Evolutionary conservation across 2,329 filamentous ascomycete genomes (phyloP), one percentile per base, ranked within the genome.

Genomic region (Ophiostoma fasciatum): DNA sequence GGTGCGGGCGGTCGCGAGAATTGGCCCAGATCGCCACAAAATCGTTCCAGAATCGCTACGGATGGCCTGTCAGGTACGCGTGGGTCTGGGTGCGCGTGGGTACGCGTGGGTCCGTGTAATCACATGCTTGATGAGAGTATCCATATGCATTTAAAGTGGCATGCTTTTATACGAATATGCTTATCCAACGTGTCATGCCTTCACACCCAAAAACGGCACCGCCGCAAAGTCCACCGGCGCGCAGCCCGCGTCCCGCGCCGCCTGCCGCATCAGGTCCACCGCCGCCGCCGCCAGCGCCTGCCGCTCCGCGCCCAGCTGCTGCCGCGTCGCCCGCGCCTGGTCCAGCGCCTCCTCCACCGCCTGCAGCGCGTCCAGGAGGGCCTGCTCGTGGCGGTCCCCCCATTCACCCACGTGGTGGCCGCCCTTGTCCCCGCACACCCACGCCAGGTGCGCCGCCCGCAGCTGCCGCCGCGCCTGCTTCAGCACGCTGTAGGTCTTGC

Each of bases 211-310:
- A n/a, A n/a, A n/a, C n/a, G n/a, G n/a, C n/a, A n/a, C n/a, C n/a
- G n/a, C n/a, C n/a, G n/a, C n/a, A n/a, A n/a, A n/a, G n/a, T n/a
- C n/a, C n/a, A n/a, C n/a, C n/a, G n/a, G n/a, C n/a, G n/a, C n/a
- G n/a, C n/a, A n/a, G n/a, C n/a, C 28, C 15, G 49, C 49, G 26
- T 53, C 51, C 11, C 46, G 31, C 10, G 51, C 53, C 7, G 52
- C 52, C 31, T 44, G 39, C 38, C 39, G 43, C 54, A 57, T 54
- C 13, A 57, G 52, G 12, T 38, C 27, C 4, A 57, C 19, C 2
- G 48, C 43, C 25, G 43, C 43, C 9, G 14, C 20, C 29, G 50
- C 46, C 13, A 58, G 28, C 19, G 30, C 18, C 25, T 30, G 36
- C 7, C 41, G 45, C 34, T 53, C 45, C 1, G 23, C 21, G 5